Evolutionary conservation across 805 yeast genomes (phyloP), one percentile per base, ranked within the genome.

Genomic region (Tetrapisispora phaffii): DNA sequence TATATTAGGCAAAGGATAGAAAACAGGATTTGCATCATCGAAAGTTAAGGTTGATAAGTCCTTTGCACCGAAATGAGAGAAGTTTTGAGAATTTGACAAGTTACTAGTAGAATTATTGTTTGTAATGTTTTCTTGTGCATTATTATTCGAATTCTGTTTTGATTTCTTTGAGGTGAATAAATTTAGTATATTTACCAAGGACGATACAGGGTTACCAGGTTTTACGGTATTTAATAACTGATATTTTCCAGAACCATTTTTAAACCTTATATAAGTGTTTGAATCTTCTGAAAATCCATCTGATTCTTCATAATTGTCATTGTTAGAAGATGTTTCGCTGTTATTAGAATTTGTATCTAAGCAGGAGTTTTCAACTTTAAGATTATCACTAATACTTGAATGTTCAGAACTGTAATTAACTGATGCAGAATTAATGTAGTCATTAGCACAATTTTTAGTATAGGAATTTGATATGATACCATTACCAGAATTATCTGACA

Each of bases 171-270:
- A 31, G 32, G 84, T 77, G 59, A 90, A 83, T 22, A 93, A 69
- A 31, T 86, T 82, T 44, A 90, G 65, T 1, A 93, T 85, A 41
- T 85, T 79, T 36, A 87, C 78, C 46, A 90, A 67, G 0, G 97
- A 86, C 0, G 95, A 83, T 20, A 90, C 67, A 0, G 97, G 95
- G 13, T 90, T 70, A 0, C 96, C 95, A 33, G 84, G 75, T 53
- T 83, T 84, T 39, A 88, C 83, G 46, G 80, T 88, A 53, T 87
- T 88, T 39, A 88, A 66, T 23, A 86, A 61, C 54, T 85, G 95
- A 57, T 82, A 87, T 38, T 74, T 71, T 22, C 63, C 62, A 9
- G 55, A 32, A 3, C 59, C 58, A 38, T 57, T 52, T 45, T 57
- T 58, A 34, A 59, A 45, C 15, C 45, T 46, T 16, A 59, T 53